phyloP scores from a whole-genome alignment of 768 basidiomycete genomes.

The Erythrobasidium yunnanense region DNA sequence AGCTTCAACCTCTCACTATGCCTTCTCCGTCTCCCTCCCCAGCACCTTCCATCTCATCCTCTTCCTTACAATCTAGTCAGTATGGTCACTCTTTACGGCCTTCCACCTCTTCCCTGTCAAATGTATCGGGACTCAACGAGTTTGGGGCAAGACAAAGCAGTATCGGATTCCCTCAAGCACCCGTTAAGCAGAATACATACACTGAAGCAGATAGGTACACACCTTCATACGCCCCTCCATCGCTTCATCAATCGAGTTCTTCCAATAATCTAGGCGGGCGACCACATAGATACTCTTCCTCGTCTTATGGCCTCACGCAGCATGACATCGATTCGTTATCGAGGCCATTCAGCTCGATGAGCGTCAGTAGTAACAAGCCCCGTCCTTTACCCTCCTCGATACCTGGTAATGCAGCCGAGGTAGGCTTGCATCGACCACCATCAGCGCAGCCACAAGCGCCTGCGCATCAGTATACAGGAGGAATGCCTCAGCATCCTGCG shows the following conservation, averaged over 20 bases:
- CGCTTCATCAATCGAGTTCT: background rate
- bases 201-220: slow-evolving; percentile 14
- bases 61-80: too few species aligned
- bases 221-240: slow-evolving; percentile 1
- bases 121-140: too few species aligned
- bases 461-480: background rate
- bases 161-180: too few species aligned
- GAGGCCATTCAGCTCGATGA: slow-evolving; percentile 23
- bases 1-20: background rate
- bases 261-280: background rate
- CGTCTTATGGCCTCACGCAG: slow-evolving; percentile 7
- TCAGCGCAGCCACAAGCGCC: background rate
- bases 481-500: background rate
- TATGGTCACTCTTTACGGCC: too few species aligned
- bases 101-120: too few species aligned
- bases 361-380: slow-evolving; percentile 27
- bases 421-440: background rate
- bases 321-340: slow-evolving; percentile 14
- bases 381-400: slow-evolving; percentile 21
- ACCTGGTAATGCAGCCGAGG: background rate
- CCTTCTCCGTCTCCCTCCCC: background rate
- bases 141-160: slow-evolving; percentile 7
- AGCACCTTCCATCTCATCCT: background rate
- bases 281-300: slow-evolving; percentile 14
- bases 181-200: too few species aligned